Evolutionary conservation across 345 rosid genomes (phyloP).

Genomic region (Euphorbia lathyris): DNA sequence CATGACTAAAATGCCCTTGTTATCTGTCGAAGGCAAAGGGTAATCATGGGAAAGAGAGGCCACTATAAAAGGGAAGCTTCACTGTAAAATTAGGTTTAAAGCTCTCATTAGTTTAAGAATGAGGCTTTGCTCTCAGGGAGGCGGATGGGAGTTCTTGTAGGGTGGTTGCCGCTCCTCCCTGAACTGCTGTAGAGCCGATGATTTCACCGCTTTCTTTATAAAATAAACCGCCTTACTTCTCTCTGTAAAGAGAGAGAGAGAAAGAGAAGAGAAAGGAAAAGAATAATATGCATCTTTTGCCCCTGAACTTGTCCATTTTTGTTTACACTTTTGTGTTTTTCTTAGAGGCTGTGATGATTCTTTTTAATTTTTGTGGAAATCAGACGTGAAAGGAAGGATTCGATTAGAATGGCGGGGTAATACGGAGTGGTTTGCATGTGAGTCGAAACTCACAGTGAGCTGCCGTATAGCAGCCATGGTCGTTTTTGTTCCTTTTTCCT

Average conservation of each 20-base stretch:
- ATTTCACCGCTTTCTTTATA: neutral
- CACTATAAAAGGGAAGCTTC: neutral
- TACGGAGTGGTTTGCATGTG: no score
- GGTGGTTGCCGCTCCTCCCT: slow-evolving; percentile 11
- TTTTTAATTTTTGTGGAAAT: neutral
- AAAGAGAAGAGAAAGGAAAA: no score
- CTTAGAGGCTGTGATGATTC: slow-evolving; percentile 10
- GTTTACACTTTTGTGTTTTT: no score
- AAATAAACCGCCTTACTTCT: neutral
- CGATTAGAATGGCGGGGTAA: neutral
- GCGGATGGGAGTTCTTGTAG: neutral
- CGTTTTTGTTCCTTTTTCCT: neutral
- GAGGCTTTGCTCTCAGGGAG: slow-evolving; percentile 5
- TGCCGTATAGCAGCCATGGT: neutral
- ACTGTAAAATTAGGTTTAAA: neutral
- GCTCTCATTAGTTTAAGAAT: neutral
- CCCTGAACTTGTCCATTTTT: neutral
- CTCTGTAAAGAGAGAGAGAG: no score
- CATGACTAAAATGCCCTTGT: neutral
- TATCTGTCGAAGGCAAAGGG: neutral
- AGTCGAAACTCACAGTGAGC: neutral
- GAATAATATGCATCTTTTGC: neutral
- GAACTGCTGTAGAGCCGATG: slow-evolving; percentile 6
- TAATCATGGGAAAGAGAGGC: neutral
- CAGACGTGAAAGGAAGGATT: neutral